Base-by-base conservation (phyloP, 768 basidiomycete genomes). In the Lactarius sanguifluus region DNA sequence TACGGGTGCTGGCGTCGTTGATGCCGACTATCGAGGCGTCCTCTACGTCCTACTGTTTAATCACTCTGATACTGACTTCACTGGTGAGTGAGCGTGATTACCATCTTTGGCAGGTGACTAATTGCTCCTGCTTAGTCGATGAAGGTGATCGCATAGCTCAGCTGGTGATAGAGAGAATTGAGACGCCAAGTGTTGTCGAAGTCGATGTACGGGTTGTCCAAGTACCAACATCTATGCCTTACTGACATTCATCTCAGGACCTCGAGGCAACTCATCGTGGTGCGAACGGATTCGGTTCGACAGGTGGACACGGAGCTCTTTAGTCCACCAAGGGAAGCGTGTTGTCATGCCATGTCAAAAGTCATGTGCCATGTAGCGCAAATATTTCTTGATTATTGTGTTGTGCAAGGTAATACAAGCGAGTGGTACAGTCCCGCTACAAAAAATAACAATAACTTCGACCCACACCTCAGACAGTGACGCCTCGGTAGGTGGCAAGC, bases 71-170 rank as follows among this genome's bases (percentile, higher is more conserved):
- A 81, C 85, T 65, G 94, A 98, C 72, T 99, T 98, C 74, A 79
- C 90, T 77, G 88, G 95, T 92, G 41, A 61, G 74, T 69, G 6
- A 16, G 12, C 25, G 20, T 25, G 15, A 57, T 57, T 56, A 56
- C 28, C 20, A 18, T 52, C 47, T n/a, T 25, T 66, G 61, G 34
- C 52, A 50, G n/a, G 43, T 56, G 12, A 45, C 20, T 30, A 16
- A 67, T 30, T 10, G 12, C 10, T 36, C 8, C 43, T 59, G 57
- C 0, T 28, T 71, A 96, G 97, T 99, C 67, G 81, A 91, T 72
- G 87, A 91, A 75, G 96, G 96, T 7, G 97, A 99, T 72, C 86
- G 97, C n/a, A 81, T 99, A 69, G 97, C 97, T 2, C 97, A 99
- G 73, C 82, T 98, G 38, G 92, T 99, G 69, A 80, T 98, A 61